Conservation (phyloP, 1,284 basidiomycete genomes). For the Naganishia albida region DNA sequence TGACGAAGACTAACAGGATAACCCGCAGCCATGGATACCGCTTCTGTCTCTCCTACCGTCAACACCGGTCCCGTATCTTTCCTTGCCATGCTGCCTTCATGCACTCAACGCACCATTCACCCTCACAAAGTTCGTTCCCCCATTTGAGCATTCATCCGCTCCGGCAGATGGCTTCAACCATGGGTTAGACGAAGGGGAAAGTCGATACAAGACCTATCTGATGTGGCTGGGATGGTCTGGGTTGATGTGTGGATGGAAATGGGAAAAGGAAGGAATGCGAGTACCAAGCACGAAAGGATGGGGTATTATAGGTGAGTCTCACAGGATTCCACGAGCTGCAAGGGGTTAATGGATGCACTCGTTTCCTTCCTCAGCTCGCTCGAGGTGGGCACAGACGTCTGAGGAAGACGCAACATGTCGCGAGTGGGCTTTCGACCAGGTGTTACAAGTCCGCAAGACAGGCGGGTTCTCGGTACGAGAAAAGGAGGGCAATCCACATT, state of each 20-base stretch:
- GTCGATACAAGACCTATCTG: conserved; percentile 75
- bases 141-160: conserved; percentile 39
- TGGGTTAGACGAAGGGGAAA: conserved; percentile 60
- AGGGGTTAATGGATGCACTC: background rate
- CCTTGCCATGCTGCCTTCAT: conserved; percentile 81
- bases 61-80: conserved; percentile 72
- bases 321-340: background rate
- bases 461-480: conserved; percentile 48
- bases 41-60: conserved; percentile 65
- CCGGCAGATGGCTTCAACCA: conserved; percentile 46
- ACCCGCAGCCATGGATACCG: conserved; percentile 69
- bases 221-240: conserved; percentile 76
- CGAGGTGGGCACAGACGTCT: conserved; percentile 41
- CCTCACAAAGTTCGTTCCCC: conserved; percentile 54
- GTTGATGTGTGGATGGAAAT: conserved; percentile 74
- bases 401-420: conserved; percentile 43
- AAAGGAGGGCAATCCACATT: conserved; percentile 44
- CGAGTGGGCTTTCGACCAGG: conserved; percentile 47
- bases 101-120: conserved; percentile 49
- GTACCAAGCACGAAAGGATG: conserved; percentile 93
- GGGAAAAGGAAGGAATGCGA: conserved; percentile 80
- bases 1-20: conserved; percentile 1
- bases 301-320: conserved; percentile 74
- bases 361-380: conserved; percentile 36
- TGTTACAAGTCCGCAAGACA: conserved; percentile 43